Conservation (phyloP, 2,329 filamentous ascomycete species). For the Aspergillus sp. region DNA sequence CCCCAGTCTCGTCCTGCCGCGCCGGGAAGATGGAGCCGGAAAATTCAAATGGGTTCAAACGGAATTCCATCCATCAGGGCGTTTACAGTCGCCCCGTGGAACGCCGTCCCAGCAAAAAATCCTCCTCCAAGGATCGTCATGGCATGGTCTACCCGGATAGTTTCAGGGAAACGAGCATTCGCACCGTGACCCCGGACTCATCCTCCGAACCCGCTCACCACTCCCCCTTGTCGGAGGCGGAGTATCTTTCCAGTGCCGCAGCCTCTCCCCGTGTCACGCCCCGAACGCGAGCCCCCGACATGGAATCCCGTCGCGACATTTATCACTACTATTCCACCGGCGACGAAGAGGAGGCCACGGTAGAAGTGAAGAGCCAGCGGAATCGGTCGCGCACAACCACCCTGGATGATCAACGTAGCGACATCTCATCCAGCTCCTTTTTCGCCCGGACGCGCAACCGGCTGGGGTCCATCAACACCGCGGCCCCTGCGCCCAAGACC, state of each 20-base stretch:
- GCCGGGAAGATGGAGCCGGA: constrained; percentile 40
- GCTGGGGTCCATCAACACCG: constrained; percentile 40
- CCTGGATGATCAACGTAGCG: constrained; percentile 40
- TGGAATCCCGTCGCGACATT: constrained; percentile 31
- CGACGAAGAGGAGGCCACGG: constrained; percentile 32
- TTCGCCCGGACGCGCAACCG: constrained; percentile 33
- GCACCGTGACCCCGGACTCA: constrained; percentile 47
- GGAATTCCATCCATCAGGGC: constrained; percentile 39
- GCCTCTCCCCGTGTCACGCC: constrained; percentile 37
- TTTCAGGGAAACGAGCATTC: constrained; percentile 43
- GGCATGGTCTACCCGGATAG: constrained; percentile 47
- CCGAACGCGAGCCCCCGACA: constrained; percentile 32
- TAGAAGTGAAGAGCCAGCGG: constrained; percentile 33
- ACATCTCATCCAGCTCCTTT: constrained; percentile 32
- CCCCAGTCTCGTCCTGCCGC: constrained; percentile 18
- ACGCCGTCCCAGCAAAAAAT: constrained; percentile 46
- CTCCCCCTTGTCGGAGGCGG: constrained; percentile 38
- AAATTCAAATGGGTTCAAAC: constrained; percentile 39
- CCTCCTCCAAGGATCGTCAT: constrained; percentile 46
- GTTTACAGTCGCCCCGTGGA: constrained; percentile 40
- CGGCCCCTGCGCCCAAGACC: constrained; percentile 30
- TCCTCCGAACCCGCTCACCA: constrained; percentile 31
- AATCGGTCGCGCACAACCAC: constrained; percentile 42
- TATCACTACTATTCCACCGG: constrained; percentile 28
- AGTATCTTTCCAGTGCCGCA: constrained; percentile 29